phyloP scores from a whole-genome alignment of 768 basidiomycete species.

The Lentinus brumalis region DNA sequence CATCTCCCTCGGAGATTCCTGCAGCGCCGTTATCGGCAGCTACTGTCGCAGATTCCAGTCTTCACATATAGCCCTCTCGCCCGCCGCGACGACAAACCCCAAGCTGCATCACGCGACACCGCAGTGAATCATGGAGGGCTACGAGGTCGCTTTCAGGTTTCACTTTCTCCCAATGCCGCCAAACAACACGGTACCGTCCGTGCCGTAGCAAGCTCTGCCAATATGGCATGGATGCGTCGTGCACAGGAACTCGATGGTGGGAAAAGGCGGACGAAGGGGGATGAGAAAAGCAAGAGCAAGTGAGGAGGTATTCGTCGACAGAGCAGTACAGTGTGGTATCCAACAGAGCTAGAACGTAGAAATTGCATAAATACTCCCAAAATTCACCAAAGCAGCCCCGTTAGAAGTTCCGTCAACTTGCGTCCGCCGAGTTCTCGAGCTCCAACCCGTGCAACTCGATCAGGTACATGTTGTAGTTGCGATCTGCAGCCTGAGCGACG shows the following conservation, averaged over 20 bases:
- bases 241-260: slow-evolving; percentile 11
- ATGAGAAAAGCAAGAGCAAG: slow-evolving; percentile 5
- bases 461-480: slow-evolving; percentile 83
- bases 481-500: slow-evolving; percentile 56
- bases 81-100: not conserved
- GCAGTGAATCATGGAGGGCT: not conserved
- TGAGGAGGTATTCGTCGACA: slow-evolving; percentile 10
- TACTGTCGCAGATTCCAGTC: slow-evolving; percentile 63
- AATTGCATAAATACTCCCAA: slow-evolving; percentile 23
- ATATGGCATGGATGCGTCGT: slow-evolving; percentile 38
- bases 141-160: slow-evolving; percentile 31
- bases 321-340: slow-evolving; percentile 21
- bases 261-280: not conserved
- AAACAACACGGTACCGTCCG: slow-evolving; percentile 10
- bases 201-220: slow-evolving; percentile 32
- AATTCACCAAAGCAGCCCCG: not conserved
- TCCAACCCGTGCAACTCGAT: slow-evolving; percentile 88
- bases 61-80: slow-evolving; percentile 38
- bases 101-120: not conserved
- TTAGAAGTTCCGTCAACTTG: slow-evolving; percentile 8
- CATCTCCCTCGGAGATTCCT: slow-evolving; percentile 32
- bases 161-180: slow-evolving; percentile 34
- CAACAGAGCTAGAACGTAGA: slow-evolving; percentile 15
- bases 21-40: slow-evolving; percentile 55
- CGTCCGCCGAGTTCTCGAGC: slow-evolving; percentile 48